A percentile compares a stretch with the other conserved stretches of the same genome.
Conservation (phyloP, 129 eudicot species). For the Centrapalus pauciflorus region DNA sequence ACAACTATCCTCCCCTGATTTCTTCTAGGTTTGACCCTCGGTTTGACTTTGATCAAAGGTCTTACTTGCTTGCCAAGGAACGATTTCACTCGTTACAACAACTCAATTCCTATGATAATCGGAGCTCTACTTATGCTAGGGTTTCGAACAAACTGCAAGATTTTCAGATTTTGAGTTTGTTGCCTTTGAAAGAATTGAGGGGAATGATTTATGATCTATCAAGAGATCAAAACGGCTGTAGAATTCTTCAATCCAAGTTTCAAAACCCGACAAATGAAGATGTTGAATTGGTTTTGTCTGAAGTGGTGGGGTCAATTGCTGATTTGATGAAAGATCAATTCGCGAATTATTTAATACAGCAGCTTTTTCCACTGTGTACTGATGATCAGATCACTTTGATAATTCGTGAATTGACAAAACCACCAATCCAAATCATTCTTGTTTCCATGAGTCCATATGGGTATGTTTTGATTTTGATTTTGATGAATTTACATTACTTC, state of each 20-base stretch:
- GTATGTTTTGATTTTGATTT: conserved; percentile 39
- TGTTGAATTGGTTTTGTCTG: conserved; percentile 40
- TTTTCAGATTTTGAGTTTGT: background rate
- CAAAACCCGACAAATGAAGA: conserved; percentile 36
- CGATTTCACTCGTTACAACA: conserved; percentile 1
- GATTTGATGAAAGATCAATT: conserved; percentile 56
- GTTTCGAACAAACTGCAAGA: conserved; percentile 6
- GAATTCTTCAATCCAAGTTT: conserved; percentile 32
- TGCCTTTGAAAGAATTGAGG: conserved; percentile 30
- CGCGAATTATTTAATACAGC: conserved; percentile 45
- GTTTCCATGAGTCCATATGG: conserved; percentile 47
- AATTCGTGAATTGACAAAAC: conserved; percentile 30
- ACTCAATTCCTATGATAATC: conserved; percentile 1
- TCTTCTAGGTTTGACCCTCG: conserved; percentile 22
- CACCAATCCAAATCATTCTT: conserved; percentile 33
- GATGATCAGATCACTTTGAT: conserved; percentile 59
- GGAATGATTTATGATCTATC: conserved; percentile 39
- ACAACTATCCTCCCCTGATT: background rate
- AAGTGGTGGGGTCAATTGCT: conserved; percentile 35
- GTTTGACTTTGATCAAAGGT: conserved; percentile 19
- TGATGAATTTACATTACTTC: background rate
- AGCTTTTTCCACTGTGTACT: conserved; percentile 51
- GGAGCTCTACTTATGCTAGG: background rate
- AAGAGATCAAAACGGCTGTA: conserved; percentile 43
- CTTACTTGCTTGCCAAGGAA: conserved; percentile 63